These are phyloP conservation scores for Thalia dealbata DNA, from an alignment of 176 grass and related monocot genomes.

Conservation along the genomic window DNA sequence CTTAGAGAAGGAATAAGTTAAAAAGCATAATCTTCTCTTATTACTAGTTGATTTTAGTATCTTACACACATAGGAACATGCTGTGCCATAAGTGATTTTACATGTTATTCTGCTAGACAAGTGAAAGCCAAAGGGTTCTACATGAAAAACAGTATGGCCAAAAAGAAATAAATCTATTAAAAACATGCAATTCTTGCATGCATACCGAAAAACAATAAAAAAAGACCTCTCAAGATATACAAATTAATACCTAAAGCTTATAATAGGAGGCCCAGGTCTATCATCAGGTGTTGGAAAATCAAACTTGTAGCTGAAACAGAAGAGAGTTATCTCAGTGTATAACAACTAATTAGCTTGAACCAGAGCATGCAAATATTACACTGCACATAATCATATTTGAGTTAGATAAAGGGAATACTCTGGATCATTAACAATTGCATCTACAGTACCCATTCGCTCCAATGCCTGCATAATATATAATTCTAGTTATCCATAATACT, in stretches of 20 bases:
- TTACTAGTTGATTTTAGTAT: not conserved
- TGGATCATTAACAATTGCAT: slow-evolving; percentile 90
- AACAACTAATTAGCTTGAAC: slow-evolving; percentile 3
- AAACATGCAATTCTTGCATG: not conserved
- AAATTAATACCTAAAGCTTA: slow-evolving; percentile 85
- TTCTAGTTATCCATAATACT: slow-evolving; percentile 14
- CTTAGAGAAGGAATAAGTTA: not conserved
- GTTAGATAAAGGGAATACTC: slow-evolving; percentile 44
- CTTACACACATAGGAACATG: no score
- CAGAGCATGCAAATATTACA: slow-evolving; percentile 5
- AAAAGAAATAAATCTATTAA: not conserved
- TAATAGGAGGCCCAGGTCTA: slow-evolving; percentile 80
- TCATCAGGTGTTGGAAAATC: slow-evolving; percentile 96
- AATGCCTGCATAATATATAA: slow-evolving; percentile 49
- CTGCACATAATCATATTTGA: slow-evolving; percentile 16
- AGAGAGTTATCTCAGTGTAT: slow-evolving; percentile 20
- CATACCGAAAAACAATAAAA: not conserved
- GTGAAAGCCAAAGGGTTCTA: not conserved
- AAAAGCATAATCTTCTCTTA: not conserved
- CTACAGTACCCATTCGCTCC: slow-evolving; percentile 84
- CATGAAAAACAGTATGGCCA: not conserved
- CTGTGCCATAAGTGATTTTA: not conserved
- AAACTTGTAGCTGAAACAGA: slow-evolving; percentile 86
- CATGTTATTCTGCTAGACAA: not conserved
- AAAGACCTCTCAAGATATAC: not conserved